Evolutionary conservation across 2,329 filamentous ascomycete species (phyloP).

Genomic region (Sporothrix brunneoviolacea): DNA sequence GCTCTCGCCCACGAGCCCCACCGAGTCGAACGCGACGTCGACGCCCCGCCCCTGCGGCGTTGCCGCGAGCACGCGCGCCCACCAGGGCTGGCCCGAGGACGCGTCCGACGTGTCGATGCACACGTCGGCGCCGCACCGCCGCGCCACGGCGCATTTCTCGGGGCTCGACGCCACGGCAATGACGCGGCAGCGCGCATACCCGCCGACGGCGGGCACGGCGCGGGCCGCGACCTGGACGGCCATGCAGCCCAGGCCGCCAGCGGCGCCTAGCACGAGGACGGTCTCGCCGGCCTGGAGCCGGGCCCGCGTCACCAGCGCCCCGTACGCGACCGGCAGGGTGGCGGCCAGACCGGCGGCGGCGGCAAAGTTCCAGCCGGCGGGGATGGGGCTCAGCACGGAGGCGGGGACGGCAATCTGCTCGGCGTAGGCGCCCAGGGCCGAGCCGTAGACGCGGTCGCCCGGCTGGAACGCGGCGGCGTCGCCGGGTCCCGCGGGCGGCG

Average conservation of each 20-base stretch:
- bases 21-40: slow-evolving; percentile 52
- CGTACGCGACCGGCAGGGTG: slow-evolving; percentile 49
- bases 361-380: slow-evolving; percentile 36
- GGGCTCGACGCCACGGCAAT: slow-evolving; percentile 44
- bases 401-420: slow-evolving; percentile 40
- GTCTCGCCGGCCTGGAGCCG: slow-evolving; percentile 38
- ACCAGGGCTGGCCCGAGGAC: slow-evolving; percentile 34
- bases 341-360: slow-evolving; percentile 48
- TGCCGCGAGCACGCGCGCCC: slow-evolving; percentile 39
- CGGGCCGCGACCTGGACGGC: slow-evolving; percentile 47
- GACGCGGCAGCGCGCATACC: slow-evolving; percentile 33
- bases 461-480: slow-evolving; percentile 26
- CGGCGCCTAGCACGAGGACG: slow-evolving; percentile 49
- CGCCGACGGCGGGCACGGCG: slow-evolving; percentile 31
- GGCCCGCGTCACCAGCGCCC: slow-evolving; percentile 37
- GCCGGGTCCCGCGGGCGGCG: slow-evolving; percentile 25
- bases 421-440: slow-evolving; percentile 44
- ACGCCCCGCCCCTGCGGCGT: slow-evolving; percentile 42
- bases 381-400: slow-evolving; percentile 35
- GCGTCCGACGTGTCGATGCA: slow-evolving; percentile 34
- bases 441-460: slow-evolving; percentile 50
- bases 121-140: slow-evolving; percentile 32
- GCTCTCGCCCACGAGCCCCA: slow-evolving; percentile 49
- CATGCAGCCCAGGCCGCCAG: slow-evolving; percentile 48
- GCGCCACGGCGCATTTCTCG: slow-evolving; percentile 37